phyloP scores from a whole-genome alignment of 495 filamentous ascomycete species.

The Hypoxylon trugodes region DNA sequence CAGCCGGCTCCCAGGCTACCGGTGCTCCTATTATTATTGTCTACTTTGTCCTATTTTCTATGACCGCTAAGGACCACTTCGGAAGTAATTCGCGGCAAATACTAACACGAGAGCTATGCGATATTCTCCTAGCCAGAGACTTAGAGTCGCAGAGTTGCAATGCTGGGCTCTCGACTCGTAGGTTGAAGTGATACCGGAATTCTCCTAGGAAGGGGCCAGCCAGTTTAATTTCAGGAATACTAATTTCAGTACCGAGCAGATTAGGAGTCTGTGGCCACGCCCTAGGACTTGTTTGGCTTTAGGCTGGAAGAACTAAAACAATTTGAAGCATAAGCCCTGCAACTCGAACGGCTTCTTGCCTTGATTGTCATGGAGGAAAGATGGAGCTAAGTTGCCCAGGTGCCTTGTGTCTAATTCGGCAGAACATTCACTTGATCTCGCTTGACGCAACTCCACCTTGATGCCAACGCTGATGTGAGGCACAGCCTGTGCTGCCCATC shows the following conservation, averaged over 20 bases:
- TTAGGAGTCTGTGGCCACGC: conserved; percentile 35
- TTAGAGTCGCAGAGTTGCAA: too few species aligned
- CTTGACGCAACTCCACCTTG: conserved; percentile 37
- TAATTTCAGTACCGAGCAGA: conserved; percentile 38
- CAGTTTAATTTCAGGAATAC: conserved; percentile 31
- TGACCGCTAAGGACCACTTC: not conserved
- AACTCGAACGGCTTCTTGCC: conserved; percentile 42
- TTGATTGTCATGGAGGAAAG: conserved; percentile 41
- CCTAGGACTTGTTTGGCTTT: conserved; percentile 40
- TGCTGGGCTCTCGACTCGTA: conserved; percentile 1
- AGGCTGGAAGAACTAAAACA: conserved; percentile 41
- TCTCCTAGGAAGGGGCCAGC: conserved; percentile 15
- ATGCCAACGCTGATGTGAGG: conserved; percentile 38
- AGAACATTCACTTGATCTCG: conserved; percentile 37
- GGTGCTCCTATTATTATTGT: conserved; percentile 23
- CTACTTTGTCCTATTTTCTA: conserved; percentile 5
- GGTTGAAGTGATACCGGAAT: conserved; percentile 16
- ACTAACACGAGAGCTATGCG: not conserved
- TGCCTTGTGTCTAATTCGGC: conserved; percentile 40
- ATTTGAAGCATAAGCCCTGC: conserved; percentile 42
- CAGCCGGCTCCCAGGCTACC: conserved; percentile 26
- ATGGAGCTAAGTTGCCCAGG: conserved; percentile 40
- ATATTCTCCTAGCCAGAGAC: not conserved
- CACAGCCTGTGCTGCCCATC: conserved; percentile 33
- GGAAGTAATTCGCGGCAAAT: conserved; percentile 4